Percentiles rank a stretch among this genome's conserved stretches.
Conservation (phyloP, 192 early-diverging fungal species). For the Coemansia sp. region DNA sequence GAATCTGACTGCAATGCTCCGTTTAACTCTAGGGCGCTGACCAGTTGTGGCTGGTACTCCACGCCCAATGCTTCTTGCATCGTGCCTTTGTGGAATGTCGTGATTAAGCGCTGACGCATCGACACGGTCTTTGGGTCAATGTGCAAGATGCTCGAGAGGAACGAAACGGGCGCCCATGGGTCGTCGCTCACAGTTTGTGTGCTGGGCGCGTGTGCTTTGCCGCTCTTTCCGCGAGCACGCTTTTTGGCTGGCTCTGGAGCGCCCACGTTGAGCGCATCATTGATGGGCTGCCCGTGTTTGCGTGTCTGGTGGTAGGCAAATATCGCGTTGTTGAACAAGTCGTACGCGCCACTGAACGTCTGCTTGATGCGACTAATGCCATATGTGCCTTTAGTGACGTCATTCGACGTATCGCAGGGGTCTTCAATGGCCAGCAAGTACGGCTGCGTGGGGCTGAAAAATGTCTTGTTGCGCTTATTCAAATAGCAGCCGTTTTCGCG, state of each 20-base stretch:
- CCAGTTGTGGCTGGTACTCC: conserved; percentile 36
- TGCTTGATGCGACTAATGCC: conserved; percentile 48
- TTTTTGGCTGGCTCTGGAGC: conserved; percentile 12
- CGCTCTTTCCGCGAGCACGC: conserved; percentile 20
- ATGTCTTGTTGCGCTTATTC: conserved; percentile 27
- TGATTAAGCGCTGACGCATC: conserved; percentile 19
- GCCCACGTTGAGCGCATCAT: conserved; percentile 7
- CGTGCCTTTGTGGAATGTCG: conserved; percentile 28
- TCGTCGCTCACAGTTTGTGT: conserved; percentile 17
- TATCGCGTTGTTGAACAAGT: conserved; percentile 48
- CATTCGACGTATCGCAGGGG: conserved; percentile 57
- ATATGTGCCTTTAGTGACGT: conserved; percentile 55
- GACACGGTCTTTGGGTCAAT: conserved; percentile 14
- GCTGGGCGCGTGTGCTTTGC: conserved; percentile 5
- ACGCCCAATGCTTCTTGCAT: conserved; percentile 42
- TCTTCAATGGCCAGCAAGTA: conserved; percentile 59
- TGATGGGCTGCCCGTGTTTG: conserved; percentile 48
- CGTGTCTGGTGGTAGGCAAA: conserved; percentile 54
- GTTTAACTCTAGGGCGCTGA: conserved; percentile 13
- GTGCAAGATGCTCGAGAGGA: conserved; percentile 46
- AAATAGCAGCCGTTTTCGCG: conserved; percentile 59
- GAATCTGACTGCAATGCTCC: neutral
- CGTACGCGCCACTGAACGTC: conserved; percentile 51
- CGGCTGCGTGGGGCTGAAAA: conserved; percentile 27
- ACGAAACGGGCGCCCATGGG: conserved; percentile 48